Base-by-base conservation (phyloP, 192 early-diverging fungal genomes). In the Backusella tarrabulga region DNA sequence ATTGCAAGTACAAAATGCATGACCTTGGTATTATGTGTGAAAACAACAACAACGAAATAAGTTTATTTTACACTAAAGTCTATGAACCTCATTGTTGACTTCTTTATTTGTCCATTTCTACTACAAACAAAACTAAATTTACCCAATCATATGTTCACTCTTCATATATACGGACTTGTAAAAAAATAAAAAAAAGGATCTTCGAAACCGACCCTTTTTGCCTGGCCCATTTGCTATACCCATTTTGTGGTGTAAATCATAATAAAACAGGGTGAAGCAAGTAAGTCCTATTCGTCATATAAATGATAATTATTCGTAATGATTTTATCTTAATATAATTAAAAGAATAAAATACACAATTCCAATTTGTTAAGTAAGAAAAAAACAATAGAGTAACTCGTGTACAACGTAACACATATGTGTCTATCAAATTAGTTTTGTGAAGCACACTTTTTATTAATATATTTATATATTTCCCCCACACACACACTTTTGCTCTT, bases 371-470 rank as follows among this genome's bases (percentile, higher is more conserved):
- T 50, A 50, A 50, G 8, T n/a, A 26, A 60, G 26, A 63, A 63
- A 29, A 29, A 56, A n/a, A 21, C 3, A 60, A 54, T 29, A 63
- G 29, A 63, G 56, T 63, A 63, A 26, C 23, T 63, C 41, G 35
- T 72, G 71, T 34, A 34, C 71, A 29, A 72, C 44, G 71, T 70
- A 41, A 4, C 68, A 70, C 68, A 41, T 23, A 35, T 21, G 12
- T 19, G 42, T 72, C 40, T 50, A 72, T 50, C 71, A 72, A 72
- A 50, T 50, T 72, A 50, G 71, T 72, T 72, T 72, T 72, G 44
- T 72, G 71, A 72, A 72, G 71, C 71, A 72, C 42, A 46, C n/a
- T n/a, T 63, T 63, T 63, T 63, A 29, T 63, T 63, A 63, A 11
- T 26, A 3, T 63, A 41, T n/a, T n/a, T n/a, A 19, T 41, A 70